phyloP scores from a whole-genome alignment of 108 stramenopile genomes.

The Cylindrotheca fusiformis region DNA sequence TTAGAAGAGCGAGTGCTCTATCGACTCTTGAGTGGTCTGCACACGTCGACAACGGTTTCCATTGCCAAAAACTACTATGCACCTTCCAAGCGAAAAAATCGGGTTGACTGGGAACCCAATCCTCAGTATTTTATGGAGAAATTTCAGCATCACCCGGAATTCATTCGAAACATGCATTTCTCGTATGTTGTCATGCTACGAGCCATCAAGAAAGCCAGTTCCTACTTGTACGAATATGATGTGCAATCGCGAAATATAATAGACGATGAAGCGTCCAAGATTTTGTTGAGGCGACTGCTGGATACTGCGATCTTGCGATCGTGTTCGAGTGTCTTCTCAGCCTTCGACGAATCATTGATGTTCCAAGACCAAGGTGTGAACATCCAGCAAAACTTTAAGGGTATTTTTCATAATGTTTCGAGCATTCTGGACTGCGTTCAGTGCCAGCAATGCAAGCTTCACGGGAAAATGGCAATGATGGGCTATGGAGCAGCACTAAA shows the following conservation, averaged over 20 bases:
- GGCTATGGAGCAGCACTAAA: constrained; percentile 93
- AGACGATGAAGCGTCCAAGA: constrained; percentile 75
- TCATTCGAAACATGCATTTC: constrained; percentile 93
- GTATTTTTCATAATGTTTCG: constrained; percentile 89
- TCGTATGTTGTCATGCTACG: constrained; percentile 89
- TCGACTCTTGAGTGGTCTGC: constrained; percentile 84
- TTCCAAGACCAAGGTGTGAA: constrained; percentile 59
- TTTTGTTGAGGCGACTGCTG: constrained; percentile 69
- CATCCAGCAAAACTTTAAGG: constrained; percentile 87
- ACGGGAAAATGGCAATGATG: constrained; percentile 92
- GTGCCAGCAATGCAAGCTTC: constrained; percentile 94
- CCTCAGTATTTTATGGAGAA: constrained; percentile 83
- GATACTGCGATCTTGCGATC: constrained; percentile 74
- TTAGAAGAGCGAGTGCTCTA: constrained; percentile 93
- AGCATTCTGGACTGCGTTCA: constrained; percentile 93
- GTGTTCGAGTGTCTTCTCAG: constrained; percentile 80
- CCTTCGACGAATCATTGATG: constrained; percentile 94
- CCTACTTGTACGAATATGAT: constrained; percentile 69
- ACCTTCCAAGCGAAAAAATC: constrained; percentile 76
- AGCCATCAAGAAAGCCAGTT: constrained; percentile 79
- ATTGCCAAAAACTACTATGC: constrained; percentile 92
- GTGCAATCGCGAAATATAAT: constrained; percentile 78
- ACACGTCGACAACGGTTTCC: constrained; percentile 82
- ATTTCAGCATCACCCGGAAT: constrained; percentile 77
- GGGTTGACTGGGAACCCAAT: constrained; percentile 78